A percentile compares a stretch with the other conserved stretches of the same genome.
phyloP scores from a whole-genome alignment of 805 yeast species.

The Candida takata region DNA sequence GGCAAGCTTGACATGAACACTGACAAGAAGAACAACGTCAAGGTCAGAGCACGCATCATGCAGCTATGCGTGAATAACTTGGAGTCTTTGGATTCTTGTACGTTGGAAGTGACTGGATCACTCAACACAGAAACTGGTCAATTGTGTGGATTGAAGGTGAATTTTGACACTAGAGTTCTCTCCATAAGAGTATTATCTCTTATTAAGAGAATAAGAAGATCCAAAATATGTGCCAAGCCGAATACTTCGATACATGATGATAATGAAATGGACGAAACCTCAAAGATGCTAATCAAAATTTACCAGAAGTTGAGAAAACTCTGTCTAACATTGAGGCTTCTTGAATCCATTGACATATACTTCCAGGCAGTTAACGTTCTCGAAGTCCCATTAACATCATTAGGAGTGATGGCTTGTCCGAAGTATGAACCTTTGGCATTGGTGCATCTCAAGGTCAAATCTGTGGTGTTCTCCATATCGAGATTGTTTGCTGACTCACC shows the following conservation, averaged over 20 bases:
- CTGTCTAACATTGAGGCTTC: slow-evolving; percentile 11
- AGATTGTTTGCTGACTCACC: slow-evolving; percentile 31
- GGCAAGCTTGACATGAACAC: slow-evolving; percentile 14
- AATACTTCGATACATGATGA: neutral
- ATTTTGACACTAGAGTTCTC: slow-evolving; percentile 15
- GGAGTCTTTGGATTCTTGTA: slow-evolving; percentile 17
- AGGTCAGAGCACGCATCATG: slow-evolving; percentile 11
- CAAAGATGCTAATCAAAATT: slow-evolving; percentile 8
- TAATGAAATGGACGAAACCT: slow-evolving; percentile 5
- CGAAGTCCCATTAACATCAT: slow-evolving; percentile 19
- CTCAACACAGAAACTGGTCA: slow-evolving; percentile 16
- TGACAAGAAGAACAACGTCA: slow-evolving; percentile 4
- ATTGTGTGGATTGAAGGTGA: slow-evolving; percentile 12
- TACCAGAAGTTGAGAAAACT: slow-evolving; percentile 7
- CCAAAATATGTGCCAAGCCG: neutral
- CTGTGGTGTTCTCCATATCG: slow-evolving; percentile 19
- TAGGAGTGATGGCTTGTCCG: slow-evolving; percentile 14
- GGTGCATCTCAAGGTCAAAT: slow-evolving; percentile 16
- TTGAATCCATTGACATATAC: slow-evolving; percentile 14
- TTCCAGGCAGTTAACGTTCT: slow-evolving; percentile 14
- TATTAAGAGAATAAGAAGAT: slow-evolving; percentile 4
- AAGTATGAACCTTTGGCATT: slow-evolving; percentile 19
- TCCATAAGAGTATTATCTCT: slow-evolving; percentile 12
- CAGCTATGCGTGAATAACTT: slow-evolving; percentile 14
- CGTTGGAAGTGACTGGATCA: slow-evolving; percentile 12